phyloP scores from a whole-genome alignment of 345 rosid species.

The Alliaria petiolata region DNA sequence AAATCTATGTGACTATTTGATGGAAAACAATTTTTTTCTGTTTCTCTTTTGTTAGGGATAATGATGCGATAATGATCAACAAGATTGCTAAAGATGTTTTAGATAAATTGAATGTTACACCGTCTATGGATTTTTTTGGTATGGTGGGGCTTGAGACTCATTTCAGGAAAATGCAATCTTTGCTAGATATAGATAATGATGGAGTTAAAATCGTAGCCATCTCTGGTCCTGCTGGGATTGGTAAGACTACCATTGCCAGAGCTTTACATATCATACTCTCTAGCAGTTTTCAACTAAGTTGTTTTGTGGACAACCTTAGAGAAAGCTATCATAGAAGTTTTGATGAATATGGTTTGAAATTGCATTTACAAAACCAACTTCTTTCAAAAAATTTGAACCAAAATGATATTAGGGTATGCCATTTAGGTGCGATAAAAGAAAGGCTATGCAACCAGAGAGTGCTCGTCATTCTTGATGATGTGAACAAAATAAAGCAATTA shows the following conservation, averaged over 20 bases:
- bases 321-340: background rate
- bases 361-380: background rate
- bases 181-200: background rate
- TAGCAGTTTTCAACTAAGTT: constrained; percentile 5
- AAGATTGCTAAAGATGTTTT: background rate
- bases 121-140: background rate
- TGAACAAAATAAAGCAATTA: background rate
- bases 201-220: background rate
- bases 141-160: background rate
- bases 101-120: background rate
- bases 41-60: background rate
- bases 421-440: background rate
- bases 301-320: constrained; percentile 9
- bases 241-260: background rate
- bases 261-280: background rate
- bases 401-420: background rate
- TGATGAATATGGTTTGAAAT: background rate
- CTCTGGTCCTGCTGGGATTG: background rate
- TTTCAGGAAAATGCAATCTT: background rate
- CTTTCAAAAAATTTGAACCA: background rate
- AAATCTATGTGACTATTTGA: background rate
- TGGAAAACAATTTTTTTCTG: background rate
- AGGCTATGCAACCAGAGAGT: background rate
- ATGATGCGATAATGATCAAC: background rate
- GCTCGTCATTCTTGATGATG: background rate